Base-by-base conservation (phyloP, 768 basidiomycete genomes). In the Amyloporia xantha region DNA sequence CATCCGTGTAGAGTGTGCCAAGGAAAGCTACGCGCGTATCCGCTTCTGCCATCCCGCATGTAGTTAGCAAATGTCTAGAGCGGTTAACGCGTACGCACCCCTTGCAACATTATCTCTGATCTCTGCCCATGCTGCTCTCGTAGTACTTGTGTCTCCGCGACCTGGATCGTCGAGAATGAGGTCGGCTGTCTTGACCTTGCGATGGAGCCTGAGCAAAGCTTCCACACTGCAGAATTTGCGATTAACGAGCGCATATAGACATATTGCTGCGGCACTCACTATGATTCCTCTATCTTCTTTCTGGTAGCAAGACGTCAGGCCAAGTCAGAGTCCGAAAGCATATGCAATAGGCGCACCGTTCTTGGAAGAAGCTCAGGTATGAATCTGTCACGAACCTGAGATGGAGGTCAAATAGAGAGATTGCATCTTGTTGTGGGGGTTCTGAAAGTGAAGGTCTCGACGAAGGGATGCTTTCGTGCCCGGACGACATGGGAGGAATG, bases 31-130 rank as follows among this genome's bases (percentile, higher is more conserved):
- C 78, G 58, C 89, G 77, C 5, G 86, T 78, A 57, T 92, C 85
- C 12, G 84, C 80, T 72, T 96, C 92, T 91, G 66, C 49, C 45
- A 20, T 10, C 1, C 33, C 27, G 44, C 13, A 24, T 5, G 23
- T 49, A 21, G 17, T 15, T 15, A 15, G 30, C 30, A 15, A 7
- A 15, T 33, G 30, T 33, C 9, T 15, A 33, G 9, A 33, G 15
- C 15, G 30, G 23, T 15, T 27, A 23, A 5, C n/a, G 25, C n/a
- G n/a, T 17, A 62, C 72, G 42, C 50, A 83, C 87, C 87, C 73
- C 91, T 71, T 60, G 91, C 90, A 21, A 91, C 68, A 58, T 85
- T 91, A 60, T 95, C 92, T 35, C 87, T 73, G 10, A 92, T 76
- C 66, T 96, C 92, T 17, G 68, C 68, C 92, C 92, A 96, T 19